Conservation (phyloP, 129 eudicot genomes). For the sunflower (Helianthus annuus) region DNA sequence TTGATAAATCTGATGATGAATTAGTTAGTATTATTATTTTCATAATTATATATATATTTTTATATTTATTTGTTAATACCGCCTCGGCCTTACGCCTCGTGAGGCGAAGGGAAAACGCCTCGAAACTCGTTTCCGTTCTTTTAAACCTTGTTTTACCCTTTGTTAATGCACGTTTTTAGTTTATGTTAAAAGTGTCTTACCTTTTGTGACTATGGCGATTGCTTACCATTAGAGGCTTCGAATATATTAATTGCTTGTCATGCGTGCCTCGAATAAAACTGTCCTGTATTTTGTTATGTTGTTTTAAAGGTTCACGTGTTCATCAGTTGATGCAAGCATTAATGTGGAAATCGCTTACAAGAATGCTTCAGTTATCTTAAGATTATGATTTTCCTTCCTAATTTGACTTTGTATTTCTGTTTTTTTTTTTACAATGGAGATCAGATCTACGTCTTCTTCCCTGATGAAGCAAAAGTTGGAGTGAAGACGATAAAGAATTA, state of each 20-base stretch:
- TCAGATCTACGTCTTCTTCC: conserved; percentile 88
- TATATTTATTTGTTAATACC: no score
- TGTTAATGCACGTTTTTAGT: conserved; percentile 1
- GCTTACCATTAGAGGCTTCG: no score
- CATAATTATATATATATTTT: no score
- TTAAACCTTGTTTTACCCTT: not conserved
- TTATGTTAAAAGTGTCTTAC: not conserved
- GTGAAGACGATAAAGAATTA: conserved; percentile 78
- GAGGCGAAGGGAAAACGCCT: no score
- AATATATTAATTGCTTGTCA: not conserved
- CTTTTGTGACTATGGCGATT: conserved; percentile 6
- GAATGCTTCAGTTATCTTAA: not conserved
- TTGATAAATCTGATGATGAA: no score
- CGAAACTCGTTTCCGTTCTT: no score
- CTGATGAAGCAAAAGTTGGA: conserved; percentile 92
- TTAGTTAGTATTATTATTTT: no score
- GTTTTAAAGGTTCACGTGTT: not conserved
- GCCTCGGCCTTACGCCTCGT: no score
- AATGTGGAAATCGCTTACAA: not conserved
- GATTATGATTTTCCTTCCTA: not conserved
- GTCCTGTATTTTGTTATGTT: not conserved
- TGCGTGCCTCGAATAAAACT: not conserved
- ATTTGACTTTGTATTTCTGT: not conserved
- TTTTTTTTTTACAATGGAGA: not conserved
- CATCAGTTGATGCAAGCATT: not conserved